phyloP scores from a whole-genome alignment of 148 eudicot genomes.

The Diospyros kaki region DNA sequence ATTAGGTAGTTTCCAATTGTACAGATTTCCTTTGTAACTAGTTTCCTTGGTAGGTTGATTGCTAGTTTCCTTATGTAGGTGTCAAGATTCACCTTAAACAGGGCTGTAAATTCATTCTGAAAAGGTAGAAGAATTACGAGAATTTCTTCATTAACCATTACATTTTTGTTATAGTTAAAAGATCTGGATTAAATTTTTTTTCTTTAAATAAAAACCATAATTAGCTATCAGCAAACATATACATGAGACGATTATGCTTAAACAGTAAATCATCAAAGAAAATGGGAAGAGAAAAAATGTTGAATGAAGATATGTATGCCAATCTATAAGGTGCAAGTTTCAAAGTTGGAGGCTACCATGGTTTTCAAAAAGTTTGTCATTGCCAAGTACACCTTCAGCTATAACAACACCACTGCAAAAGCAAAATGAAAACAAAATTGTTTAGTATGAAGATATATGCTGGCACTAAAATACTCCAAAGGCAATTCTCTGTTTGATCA shows the following conservation, averaged over 20 bases:
- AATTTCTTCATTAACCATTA: too few relatives aligned
- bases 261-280: neutral
- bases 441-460: neutral
- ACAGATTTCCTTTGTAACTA: too few relatives aligned
- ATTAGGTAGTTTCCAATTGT: too few relatives aligned
- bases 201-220: neutral
- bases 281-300: neutral
- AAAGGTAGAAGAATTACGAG: too few relatives aligned
- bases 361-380: constrained; percentile 43
- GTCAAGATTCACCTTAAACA: too few relatives aligned
- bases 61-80: too few relatives aligned
- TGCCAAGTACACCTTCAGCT: constrained; percentile 73
- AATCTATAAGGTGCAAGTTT: neutral
- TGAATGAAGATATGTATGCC: neutral
- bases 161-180: neutral
- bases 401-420: constrained; percentile 84
- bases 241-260: too few relatives aligned
- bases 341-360: constrained; percentile 51
- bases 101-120: too few relatives aligned
- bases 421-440: neutral
- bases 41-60: too few relatives aligned
- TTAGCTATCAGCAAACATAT: neutral
- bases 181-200: neutral
- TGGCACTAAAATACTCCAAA: neutral
- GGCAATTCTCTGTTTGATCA: neutral